Base-by-base conservation (phyloP, 1,139 yeast species). In the Nematodospora anomalae region DNA sequence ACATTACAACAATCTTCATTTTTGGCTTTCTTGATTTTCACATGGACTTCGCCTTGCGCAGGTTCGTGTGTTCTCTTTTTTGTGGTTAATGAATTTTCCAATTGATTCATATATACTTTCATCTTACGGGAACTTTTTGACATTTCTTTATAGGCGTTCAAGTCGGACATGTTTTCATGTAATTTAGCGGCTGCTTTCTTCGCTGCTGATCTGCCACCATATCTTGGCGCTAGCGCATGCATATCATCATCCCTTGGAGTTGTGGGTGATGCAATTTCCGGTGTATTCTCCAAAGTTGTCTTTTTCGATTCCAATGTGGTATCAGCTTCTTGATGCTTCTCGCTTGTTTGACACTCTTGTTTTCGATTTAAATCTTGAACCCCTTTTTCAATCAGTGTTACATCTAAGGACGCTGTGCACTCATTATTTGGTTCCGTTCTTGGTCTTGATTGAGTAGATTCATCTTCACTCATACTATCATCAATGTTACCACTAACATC, bases 121-220 rank as follows among this genome's bases (percentile, higher is more conserved):
- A 67, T 65, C 42, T 66, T 67, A 15, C 64, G 51, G 1, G 60
- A 50, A 28, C 74, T 68, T 46, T 68, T 68, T 4, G 64, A 40
- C 46, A 66, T 55, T 46, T 75, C 70, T 43, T 79, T 80, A 52
- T 74, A 84, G 36, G 67, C 71, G 49, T 80, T 83, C 43, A 84
- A 64, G 36, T 83, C 83, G 36, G 76, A 74, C 75, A 85, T 83
- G 49, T 81, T 77, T 15, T 72, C 72, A 47, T 82, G 90, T n/a
- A 85, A 62, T 52, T 79, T 80, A 39, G 65, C 64, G 0, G 81
- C 80, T 0, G 94, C 94, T 47, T 76, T 76, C 32, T 74, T 71
- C 27, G 83, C 80, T 1, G 94, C 94, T 14, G 79, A 62, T 33
- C 76, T 53, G 5, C 73, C 66, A 7, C 47, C 41, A 22, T 36